These are phyloP conservation scores for Puya raimondii DNA, from an alignment of 176 grass and related monocot species.

Conservation along the genomic window DNA sequence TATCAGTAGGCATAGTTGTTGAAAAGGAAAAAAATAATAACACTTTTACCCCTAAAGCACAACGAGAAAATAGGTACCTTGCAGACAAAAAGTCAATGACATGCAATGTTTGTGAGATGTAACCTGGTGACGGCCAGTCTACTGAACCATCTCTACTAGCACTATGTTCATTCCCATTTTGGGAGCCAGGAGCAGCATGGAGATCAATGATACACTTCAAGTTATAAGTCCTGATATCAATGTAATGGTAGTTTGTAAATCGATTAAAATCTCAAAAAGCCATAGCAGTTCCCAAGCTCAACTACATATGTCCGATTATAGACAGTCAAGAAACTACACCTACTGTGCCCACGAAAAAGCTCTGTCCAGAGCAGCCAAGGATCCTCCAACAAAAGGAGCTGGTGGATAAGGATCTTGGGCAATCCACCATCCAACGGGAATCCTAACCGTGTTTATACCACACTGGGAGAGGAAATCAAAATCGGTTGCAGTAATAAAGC, in stretches of 20 bases:
- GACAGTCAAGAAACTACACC: constrained; percentile 38
- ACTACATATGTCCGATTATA: constrained; percentile 4
- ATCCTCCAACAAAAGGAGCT: constrained; percentile 70
- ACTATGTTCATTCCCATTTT: constrained; percentile 92
- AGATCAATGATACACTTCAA: constrained; percentile 96
- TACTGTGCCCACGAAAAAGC: constrained; percentile 93
- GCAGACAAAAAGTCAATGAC: constrained; percentile 67
- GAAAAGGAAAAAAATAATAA: too few relatives aligned
- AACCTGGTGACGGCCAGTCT: constrained; percentile 47
- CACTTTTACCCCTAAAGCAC: too few relatives aligned
- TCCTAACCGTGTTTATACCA: constrained; percentile 75
- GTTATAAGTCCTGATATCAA: constrained; percentile 52
- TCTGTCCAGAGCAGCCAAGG: constrained; percentile 53
- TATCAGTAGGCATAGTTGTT: too few relatives aligned
- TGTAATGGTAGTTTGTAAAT: constrained; percentile 18
- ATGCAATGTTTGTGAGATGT: constrained; percentile 61
- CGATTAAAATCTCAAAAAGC: constrained; percentile 6
- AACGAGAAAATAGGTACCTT: constrained; percentile 40
- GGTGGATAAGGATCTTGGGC: constrained; percentile 76
- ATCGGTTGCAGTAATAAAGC: constrained; percentile 60
- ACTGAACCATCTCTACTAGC: constrained; percentile 85
- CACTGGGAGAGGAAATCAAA: constrained; percentile 51
- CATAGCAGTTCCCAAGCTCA: constrained; percentile 1
- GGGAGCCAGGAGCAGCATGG: constrained; percentile 81
- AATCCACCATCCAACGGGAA: constrained; percentile 98